Base-by-base conservation (phyloP, 2,329 filamentous ascomycete species). In the Furcasterigmium sp. region DNA sequence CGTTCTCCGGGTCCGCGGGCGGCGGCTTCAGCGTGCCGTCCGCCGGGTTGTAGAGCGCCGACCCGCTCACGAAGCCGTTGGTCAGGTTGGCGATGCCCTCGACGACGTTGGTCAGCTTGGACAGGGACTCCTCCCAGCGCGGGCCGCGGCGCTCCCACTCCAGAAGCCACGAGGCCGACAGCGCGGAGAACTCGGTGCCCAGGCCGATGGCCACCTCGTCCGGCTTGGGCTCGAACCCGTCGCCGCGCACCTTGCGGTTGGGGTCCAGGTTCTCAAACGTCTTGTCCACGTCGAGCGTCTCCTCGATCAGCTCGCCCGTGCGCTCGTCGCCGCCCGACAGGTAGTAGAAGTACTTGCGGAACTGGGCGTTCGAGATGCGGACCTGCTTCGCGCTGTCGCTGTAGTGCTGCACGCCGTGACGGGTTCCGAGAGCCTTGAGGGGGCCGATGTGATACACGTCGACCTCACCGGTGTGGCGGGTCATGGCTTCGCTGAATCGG, bases 321-420 rank as follows among this genome's bases (percentile, higher is more conserved):
- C 77, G 68, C 59, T 82, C 77, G 30, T 81, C 77, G 1, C 76
- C 77, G 0, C 76, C 76, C 0, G 72, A 69, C 2, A 81, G 53
- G 51, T 75, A 79, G 59, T 71, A 82, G 53, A 76, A 80, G 26
- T 70, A 40, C 51, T 76, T 76, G 8, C 78, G 65, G 51, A 80
- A 82, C 29, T 75, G 70, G 0, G 76, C 70, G 14, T 75, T 70
- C 0, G 79, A 77, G 17, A 84, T 78, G 15, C 80, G 75, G 0
- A 73, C 75, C 56, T 84, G 80, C 53, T 84, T 83, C 0, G 73
- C 70, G 42, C 75, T 80, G 51, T 84, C 80, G 14, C 69, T 58
- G 61, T 69, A 84, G 49, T 84, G 80, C 55, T 81, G 77, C 0
- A 84, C 74, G 2, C 79, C 78, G 46, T 84, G 80, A 4, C 80